Conservation (phyloP, 768 basidiomycete genomes). For the Amanita pseudoporphyria region DNA sequence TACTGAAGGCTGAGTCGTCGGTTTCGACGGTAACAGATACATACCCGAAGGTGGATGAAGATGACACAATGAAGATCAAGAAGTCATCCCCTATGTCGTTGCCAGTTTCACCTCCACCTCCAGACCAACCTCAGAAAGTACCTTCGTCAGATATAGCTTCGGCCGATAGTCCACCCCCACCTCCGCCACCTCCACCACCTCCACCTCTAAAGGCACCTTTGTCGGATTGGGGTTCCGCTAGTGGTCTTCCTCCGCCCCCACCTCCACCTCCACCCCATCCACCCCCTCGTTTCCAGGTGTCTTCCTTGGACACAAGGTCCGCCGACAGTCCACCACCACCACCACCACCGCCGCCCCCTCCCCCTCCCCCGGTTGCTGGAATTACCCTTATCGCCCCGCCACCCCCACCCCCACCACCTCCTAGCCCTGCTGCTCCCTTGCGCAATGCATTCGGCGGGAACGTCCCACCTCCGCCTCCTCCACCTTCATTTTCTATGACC, state of each 20-base stretch:
- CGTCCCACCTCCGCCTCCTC: constrained; percentile 17
- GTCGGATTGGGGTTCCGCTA: constrained; percentile 12
- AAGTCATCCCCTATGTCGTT: constrained; percentile 6
- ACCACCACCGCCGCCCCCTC: constrained; percentile 14
- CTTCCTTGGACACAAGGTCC: background rate
- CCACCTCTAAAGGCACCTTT: constrained; percentile 12
- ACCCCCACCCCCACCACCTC: background rate
- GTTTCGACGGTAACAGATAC: too few relatives aligned
- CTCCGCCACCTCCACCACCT: constrained; percentile 11
- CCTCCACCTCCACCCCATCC: constrained; percentile 13
- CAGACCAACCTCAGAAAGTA: constrained; percentile 13
- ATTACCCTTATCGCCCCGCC: background rate
- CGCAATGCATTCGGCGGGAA: background rate
- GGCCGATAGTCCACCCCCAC: background rate
- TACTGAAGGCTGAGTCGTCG: constrained; percentile 40
- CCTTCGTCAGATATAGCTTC: constrained; percentile 14
- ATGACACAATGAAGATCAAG: background rate
- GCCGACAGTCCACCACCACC: constrained; percentile 6
- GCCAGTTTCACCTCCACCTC: constrained; percentile 7
- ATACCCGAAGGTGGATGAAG: constrained; percentile 42
- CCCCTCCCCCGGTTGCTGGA: constrained; percentile 12
- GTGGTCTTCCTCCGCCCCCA: constrained; percentile 10
- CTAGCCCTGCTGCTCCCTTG: background rate
- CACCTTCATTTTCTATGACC: constrained; percentile 17
- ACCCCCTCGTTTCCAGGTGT: constrained; percentile 15